Percentiles rank a stretch among this genome's conserved stretches.
phyloP scores from a whole-genome alignment of 2,329 filamentous ascomycete genomes.

The Mollisiaceae sp. region DNA sequence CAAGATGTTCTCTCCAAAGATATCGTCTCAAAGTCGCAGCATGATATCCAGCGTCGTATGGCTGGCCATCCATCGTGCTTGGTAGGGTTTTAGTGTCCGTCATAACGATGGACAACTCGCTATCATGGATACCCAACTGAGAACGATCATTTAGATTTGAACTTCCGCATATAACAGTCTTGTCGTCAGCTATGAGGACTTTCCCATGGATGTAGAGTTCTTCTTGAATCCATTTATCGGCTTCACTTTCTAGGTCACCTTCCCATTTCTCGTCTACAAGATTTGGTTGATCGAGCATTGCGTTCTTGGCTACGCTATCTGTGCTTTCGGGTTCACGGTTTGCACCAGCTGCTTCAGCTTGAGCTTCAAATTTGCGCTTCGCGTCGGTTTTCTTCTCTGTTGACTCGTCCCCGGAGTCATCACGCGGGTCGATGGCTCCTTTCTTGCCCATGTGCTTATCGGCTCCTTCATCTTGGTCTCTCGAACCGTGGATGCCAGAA shows the following conservation, averaged over 20 bases:
- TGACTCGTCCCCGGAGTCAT: constrained; percentile 45
- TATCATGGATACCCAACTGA: constrained; percentile 88
- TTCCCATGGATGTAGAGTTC: constrained; percentile 96
- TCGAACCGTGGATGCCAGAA: constrained; percentile 67
- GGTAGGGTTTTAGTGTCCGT: constrained; percentile 76
- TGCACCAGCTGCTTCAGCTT: constrained; percentile 44
- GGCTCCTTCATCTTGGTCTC: constrained; percentile 48
- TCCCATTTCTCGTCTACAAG: constrained; percentile 77
- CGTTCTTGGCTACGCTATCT: constrained; percentile 72
- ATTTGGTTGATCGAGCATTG: constrained; percentile 74
- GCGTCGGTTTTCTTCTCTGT: constrained; percentile 51
- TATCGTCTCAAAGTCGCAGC: constrained; percentile 80
- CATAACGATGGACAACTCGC: constrained; percentile 88
- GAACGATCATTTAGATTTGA: constrained; percentile 92
- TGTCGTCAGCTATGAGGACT: constrained; percentile 86
- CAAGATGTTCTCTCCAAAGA: constrained; percentile 90
- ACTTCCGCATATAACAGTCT: constrained; percentile 81
- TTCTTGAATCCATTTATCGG: constrained; percentile 90
- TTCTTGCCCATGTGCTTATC: constrained; percentile 54
- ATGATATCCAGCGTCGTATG: constrained; percentile 79
- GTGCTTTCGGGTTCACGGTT: constrained; percentile 34
- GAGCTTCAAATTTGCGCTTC: constrained; percentile 59
- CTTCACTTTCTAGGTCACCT: constrained; percentile 73
- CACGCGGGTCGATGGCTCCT: constrained; percentile 41
- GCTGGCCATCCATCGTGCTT: constrained; percentile 78